Conservation (phyloP, 495 filamentous ascomycete genomes). For the Choiromyces venosus region DNA sequence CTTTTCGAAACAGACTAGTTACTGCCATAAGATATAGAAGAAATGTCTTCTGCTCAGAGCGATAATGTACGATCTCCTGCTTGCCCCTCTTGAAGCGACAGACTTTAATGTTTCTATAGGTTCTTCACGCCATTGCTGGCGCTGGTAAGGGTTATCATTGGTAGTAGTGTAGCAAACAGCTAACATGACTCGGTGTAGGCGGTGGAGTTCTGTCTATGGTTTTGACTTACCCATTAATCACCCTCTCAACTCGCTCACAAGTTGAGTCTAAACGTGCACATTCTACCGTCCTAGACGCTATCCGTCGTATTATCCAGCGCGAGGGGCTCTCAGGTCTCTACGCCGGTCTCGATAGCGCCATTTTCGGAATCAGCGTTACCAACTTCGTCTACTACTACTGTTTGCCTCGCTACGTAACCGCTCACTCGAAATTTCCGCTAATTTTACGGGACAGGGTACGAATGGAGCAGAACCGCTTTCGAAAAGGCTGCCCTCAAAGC, state of each 20-base stretch:
- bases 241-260: slow-evolving; percentile 93
- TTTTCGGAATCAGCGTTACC: slow-evolving; percentile 96
- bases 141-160: slow-evolving; percentile 20
- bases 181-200: slow-evolving; percentile 85
- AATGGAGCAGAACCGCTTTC: slow-evolving; percentile 89
- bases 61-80: slow-evolving; percentile 25
- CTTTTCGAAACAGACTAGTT: not conserved
- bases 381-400: slow-evolving; percentile 99
- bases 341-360: slow-evolving; percentile 77
- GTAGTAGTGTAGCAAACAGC: slow-evolving; percentile 60
- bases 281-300: slow-evolving; percentile 70
- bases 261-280: slow-evolving; percentile 92
- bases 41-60: slow-evolving; percentile 30
- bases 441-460: slow-evolving; percentile 58
- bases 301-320: slow-evolving; percentile 79
- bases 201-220: slow-evolving; percentile 94
- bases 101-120: slow-evolving; percentile 20
- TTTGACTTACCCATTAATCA: slow-evolving; percentile 95
- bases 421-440: not conserved
- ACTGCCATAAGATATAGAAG: not conserved
- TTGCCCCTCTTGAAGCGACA: not conserved
- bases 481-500: slow-evolving; percentile 69
- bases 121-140: slow-evolving; percentile 41
- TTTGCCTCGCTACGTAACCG: slow-evolving; percentile 29
- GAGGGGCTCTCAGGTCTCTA: slow-evolving; percentile 87